These are phyloP conservation scores for Colletotrichum abscissum DNA, from an alignment of 2,329 filamentous ascomycete species.

Conservation along the genomic window DNA sequence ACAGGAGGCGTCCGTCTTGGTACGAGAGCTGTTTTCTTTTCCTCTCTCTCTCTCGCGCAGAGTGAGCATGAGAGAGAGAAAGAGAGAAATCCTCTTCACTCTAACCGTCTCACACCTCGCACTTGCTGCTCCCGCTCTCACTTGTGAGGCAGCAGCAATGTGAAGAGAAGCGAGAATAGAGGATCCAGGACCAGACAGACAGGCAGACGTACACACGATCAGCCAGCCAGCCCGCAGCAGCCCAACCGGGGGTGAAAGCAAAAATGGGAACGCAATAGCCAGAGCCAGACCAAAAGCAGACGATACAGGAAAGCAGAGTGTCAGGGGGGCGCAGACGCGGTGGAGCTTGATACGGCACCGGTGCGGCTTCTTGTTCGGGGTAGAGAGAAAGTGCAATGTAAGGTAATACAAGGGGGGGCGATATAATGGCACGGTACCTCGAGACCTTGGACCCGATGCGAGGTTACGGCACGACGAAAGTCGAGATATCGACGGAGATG, in stretches of 20 bases:
- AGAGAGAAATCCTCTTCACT: background rate
- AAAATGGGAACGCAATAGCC: background rate
- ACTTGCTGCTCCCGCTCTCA: background rate
- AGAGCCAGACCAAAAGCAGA: slow-evolving; percentile 12
- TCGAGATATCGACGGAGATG: slow-evolving; percentile 17
- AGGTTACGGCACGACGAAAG: slow-evolving; percentile 6
- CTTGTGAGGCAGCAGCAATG: background rate
- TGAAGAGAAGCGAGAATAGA: background rate
- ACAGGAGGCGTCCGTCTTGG: slow-evolving; percentile 3
- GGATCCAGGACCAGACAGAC: background rate
- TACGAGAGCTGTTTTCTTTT: background rate
- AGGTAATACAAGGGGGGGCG: slow-evolving; percentile 31
- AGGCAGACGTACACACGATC: background rate
- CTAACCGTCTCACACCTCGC: background rate
- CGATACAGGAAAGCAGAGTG: slow-evolving; percentile 3
- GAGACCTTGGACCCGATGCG: slow-evolving; percentile 19
- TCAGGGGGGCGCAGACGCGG: slow-evolving; percentile 24
- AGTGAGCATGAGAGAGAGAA: too few species aligned
- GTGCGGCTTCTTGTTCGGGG: slow-evolving; percentile 30
- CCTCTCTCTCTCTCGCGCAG: background rate
- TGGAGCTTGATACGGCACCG: slow-evolving; percentile 21
- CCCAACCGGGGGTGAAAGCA: background rate
- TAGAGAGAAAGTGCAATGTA: slow-evolving; percentile 32
- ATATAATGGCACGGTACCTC: slow-evolving; percentile 32
- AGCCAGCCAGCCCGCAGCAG: background rate